Base-by-base conservation (phyloP, 202 grass and related monocot species). In the Eragrostis tef region DNA sequence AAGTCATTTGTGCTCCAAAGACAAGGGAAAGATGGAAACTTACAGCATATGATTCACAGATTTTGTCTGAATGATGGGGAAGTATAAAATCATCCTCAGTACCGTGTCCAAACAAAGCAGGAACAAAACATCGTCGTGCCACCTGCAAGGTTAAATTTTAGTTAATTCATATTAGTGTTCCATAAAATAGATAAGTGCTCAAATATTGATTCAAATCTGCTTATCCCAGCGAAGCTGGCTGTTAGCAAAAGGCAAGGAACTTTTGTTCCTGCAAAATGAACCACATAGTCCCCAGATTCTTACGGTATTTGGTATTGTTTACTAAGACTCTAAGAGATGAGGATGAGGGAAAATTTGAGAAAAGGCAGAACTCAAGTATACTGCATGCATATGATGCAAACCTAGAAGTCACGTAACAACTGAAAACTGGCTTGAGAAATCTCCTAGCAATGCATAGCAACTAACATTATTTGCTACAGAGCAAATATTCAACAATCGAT, bases 11-110 rank as follows among this genome's bases (percentile, higher is more conserved):
- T 62, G 57, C 20, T 73, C 47, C 56, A 64, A 7, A 25, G 53
- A 84, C 46, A 62, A 46, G 19, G 70, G 78, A 44, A 74, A 75
- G 17, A 47, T 86, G 42, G 67, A 50, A 81, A 68, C 91, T 91
- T 90, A 99, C 96, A 67, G 87, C 79, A 81, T 99, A 99, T 60
- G 92, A 85, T 87, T 93, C 89, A 84, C 83, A 93, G 68, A 99
- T 95, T 42, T 77, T 88, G 57, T 95, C 90, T 78, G 96, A 99
- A 91, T 99, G 96, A 77, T 93, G 92, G 11, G 92, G 96, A 53
- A 77, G 90, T 90, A 99, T 99, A 87, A 95, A 98, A 87, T 98
- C 95, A 88, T 98, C 95, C 67, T 95, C 95, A 84, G 79, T 90
- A 42, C 85, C 96, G 87, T 99, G 96, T 46, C 96, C 96, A 81